These are phyloP conservation scores for Penstemon eatonii DNA, from an alignment of 257 asterid genomes.

Conservation along the genomic window DNA sequence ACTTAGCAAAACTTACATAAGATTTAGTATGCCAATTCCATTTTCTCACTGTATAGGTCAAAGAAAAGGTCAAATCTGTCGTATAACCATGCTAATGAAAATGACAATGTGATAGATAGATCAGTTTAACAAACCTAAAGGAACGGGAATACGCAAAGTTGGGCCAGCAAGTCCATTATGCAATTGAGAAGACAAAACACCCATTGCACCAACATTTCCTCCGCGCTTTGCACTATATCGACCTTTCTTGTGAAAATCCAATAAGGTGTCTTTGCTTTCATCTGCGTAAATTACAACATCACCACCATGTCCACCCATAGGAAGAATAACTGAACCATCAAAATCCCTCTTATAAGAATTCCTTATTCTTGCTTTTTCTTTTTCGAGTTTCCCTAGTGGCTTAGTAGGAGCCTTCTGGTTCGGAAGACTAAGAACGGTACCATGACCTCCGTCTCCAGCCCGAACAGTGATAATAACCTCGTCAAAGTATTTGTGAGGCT, in stretches of 20 bases:
- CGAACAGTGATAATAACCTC: conserved; percentile 81
- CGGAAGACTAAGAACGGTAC: conserved; percentile 68
- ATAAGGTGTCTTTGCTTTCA: conserved; percentile 70
- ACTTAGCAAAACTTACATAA: conserved; percentile 12
- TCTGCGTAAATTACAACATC: conserved; percentile 82
- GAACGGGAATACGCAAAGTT: conserved; percentile 76
- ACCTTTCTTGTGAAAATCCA: conserved; percentile 72
- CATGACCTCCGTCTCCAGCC: conserved; percentile 96
- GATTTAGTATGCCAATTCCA: conserved; percentile 1
- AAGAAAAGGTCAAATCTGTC: conserved; percentile 9
- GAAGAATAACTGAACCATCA: conserved; percentile 88
- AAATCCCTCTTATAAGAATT: conserved; percentile 73
- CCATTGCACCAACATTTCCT: conserved; percentile 94
- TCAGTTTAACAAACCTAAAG: conserved; percentile 58
- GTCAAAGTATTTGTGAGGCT: conserved; percentile 84
- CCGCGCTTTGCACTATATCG: conserved; percentile 84
- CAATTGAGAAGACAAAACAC: conserved; percentile 70
- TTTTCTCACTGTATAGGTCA: neutral
- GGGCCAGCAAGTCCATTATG: conserved; percentile 76
- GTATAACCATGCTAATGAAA: neutral
- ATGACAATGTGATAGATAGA: neutral
- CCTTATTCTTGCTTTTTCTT: conserved; percentile 58
- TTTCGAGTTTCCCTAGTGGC: conserved; percentile 49
- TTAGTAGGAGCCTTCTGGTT: conserved; percentile 50
- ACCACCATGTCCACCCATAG: conserved; percentile 91